These are phyloP conservation scores for Yueomyces sp. DNA, from an alignment of 805 yeast species.

Conservation along the genomic window DNA sequence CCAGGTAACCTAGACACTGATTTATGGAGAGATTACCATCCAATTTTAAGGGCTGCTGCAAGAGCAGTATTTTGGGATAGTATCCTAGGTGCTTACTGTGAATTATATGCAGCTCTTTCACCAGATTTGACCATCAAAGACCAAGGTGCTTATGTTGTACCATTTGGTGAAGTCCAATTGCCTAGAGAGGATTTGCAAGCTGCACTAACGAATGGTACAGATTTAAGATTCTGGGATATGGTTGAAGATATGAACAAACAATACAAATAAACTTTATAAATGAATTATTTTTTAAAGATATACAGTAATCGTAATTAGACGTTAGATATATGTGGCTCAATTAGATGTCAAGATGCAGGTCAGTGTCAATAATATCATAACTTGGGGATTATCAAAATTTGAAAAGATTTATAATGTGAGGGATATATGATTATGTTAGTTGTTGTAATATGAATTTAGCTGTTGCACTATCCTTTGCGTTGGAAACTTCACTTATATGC, in stretches of 20 bases:
- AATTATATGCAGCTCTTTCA: conserved; percentile 25
- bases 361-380: too few species aligned
- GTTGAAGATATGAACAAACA: conserved; percentile 5
- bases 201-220: conserved; percentile 17
- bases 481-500: conserved; percentile 22
- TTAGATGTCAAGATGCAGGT: too few species aligned
- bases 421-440: background rate
- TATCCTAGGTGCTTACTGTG: conserved; percentile 26
- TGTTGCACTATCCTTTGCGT: conserved; percentile 25
- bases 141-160: conserved; percentile 24
- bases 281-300: too few species aligned
- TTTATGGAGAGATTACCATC: conserved; percentile 14
- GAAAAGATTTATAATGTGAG: too few species aligned
- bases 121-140: conserved; percentile 17
- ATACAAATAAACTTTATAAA: too few species aligned
- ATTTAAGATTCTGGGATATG: conserved; percentile 15
- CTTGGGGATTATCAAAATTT: too few species aligned
- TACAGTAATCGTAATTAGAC: too few species aligned
- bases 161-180: conserved; percentile 22
- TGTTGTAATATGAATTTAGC: conserved; percentile 23
- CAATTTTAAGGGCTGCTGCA: conserved; percentile 1
- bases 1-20: conserved; percentile 25
- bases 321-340: too few species aligned
- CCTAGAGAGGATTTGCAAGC: conserved; percentile 17
- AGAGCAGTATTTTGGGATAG: conserved; percentile 8